phyloP scores from a whole-genome alignment of 768 basidiomycete genomes.

The Tylopilus balloui region DNA sequence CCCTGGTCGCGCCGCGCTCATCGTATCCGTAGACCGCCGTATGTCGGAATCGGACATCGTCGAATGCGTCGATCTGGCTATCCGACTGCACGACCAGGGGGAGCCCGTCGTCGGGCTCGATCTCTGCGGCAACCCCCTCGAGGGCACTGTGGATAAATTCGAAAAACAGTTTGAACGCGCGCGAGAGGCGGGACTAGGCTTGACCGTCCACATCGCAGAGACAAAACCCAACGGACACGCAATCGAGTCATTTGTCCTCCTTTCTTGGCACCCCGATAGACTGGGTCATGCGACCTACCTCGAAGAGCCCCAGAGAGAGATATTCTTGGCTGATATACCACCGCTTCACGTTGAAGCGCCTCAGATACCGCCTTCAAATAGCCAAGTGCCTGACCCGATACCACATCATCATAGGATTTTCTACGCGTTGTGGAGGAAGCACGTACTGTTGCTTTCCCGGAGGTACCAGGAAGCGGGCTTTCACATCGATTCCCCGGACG shows the following conservation, averaged over 20 bases:
- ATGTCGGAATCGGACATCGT: slow-evolving; percentile 50
- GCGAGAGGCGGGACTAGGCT: slow-evolving; percentile 54
- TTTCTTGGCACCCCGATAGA: slow-evolving; percentile 60
- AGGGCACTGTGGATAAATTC: slow-evolving; percentile 54
- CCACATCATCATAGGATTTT: slow-evolving; percentile 25
- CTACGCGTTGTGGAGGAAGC: slow-evolving; percentile 21
- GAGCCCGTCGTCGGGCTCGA: slow-evolving; percentile 73
- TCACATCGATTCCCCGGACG: slow-evolving; percentile 4
- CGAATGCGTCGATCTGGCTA: slow-evolving; percentile 58
- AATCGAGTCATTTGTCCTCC: slow-evolving; percentile 56
- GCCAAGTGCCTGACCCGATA: slow-evolving; percentile 15
- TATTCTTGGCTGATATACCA: slow-evolving; percentile 42
- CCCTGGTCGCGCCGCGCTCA: slow-evolving; percentile 49
- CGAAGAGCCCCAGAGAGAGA: slow-evolving; percentile 45
- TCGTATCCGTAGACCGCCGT: slow-evolving; percentile 71
- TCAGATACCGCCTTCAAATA: slow-evolving; percentile 19
- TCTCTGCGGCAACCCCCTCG: slow-evolving; percentile 70
- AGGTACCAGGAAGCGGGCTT: slow-evolving; percentile 16
- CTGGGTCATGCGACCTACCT: slow-evolving; percentile 83
- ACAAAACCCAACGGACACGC: slow-evolving; percentile 54
- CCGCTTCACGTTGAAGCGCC: slow-evolving; percentile 14
- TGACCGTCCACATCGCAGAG: slow-evolving; percentile 86
- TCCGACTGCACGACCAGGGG: slow-evolving; percentile 49
- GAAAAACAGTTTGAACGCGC: slow-evolving; percentile 49
- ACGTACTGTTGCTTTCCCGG: slow-evolving; percentile 19